phyloP scores from a whole-genome alignment of 2,329 filamentous ascomycete genomes.

The Didymella segeticola region DNA sequence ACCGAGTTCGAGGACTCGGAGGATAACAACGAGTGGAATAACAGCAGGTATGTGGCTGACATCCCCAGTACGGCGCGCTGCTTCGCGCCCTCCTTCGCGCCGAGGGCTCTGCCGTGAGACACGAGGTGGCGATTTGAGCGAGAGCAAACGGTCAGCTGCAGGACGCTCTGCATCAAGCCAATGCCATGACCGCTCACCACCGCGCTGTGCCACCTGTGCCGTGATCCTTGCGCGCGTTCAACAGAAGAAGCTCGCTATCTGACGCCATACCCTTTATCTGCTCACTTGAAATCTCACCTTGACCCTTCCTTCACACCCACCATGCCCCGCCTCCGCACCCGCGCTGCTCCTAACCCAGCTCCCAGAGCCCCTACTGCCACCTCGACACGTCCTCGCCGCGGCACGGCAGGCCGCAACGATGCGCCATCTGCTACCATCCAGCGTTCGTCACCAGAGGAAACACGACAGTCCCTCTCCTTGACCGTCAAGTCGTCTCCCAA shows the following conservation, averaged over 20 bases:
- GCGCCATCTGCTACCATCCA: constrained; percentile 47
- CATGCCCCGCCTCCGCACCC: constrained; percentile 49
- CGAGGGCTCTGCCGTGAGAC: constrained; percentile 28
- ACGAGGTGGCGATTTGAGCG: constrained; percentile 18
- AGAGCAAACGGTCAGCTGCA: constrained; percentile 18
- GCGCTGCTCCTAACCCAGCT: constrained; percentile 42
- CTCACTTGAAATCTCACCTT: neutral
- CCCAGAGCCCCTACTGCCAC: constrained; percentile 46
- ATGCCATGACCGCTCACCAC: constrained; percentile 28
- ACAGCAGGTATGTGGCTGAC: constrained; percentile 44
- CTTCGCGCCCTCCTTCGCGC: constrained; percentile 21
- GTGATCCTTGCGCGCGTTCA: constrained; percentile 26
- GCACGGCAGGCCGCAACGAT: constrained; percentile 38
- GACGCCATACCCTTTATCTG: constrained; percentile 19
- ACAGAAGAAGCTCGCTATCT: constrained; percentile 18
- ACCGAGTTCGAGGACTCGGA: constrained; percentile 48
- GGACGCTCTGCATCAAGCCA: constrained; percentile 11
- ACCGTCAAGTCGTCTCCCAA: constrained; percentile 59
- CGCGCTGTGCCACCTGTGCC: constrained; percentile 27
- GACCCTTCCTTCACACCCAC: constrained; percentile 22
- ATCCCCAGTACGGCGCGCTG: constrained; percentile 24
- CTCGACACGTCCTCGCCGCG: constrained; percentile 48
- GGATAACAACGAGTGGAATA: constrained; percentile 31
- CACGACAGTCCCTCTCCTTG: constrained; percentile 55
- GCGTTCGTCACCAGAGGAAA: constrained; percentile 50